Percentiles rank a stretch among this genome's conserved stretches.
Evolutionary conservation across 1,284 basidiomycete species (phyloP).

Genomic region (Blastosporella zonata): DNA sequence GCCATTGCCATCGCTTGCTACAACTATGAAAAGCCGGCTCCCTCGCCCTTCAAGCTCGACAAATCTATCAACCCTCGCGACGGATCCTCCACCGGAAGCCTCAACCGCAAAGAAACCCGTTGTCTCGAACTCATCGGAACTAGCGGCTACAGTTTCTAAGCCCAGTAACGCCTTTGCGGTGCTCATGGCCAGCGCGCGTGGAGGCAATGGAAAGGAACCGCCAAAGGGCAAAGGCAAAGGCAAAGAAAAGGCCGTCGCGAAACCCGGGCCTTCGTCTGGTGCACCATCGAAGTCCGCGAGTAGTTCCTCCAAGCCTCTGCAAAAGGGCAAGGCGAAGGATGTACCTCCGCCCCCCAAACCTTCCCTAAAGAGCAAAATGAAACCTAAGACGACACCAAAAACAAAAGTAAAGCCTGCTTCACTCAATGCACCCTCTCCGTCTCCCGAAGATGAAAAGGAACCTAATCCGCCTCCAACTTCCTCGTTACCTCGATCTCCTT

Average conservation of each 20-base stretch:
- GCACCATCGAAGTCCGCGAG: background rate
- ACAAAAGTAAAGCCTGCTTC: constrained; percentile 22
- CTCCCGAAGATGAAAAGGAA: constrained; percentile 6
- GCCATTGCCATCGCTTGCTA: constrained; percentile 11
- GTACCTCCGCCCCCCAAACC: constrained; percentile 1
- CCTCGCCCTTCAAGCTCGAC: constrained; percentile 27
- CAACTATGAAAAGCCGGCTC: constrained; percentile 26
- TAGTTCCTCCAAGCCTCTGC: constrained; percentile 3
- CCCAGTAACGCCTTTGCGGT: constrained; percentile 14
- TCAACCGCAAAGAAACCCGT: background rate
- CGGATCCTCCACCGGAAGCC: background rate
- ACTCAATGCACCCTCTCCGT: constrained; percentile 18
- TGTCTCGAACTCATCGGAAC: constrained; percentile 3
- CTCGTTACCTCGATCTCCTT: constrained; percentile 4
- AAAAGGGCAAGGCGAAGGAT: constrained; percentile 9
- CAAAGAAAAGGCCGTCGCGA: constrained; percentile 21
- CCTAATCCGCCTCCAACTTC: constrained; percentile 8
- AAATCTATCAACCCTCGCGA: constrained; percentile 1
- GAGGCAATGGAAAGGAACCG: constrained; percentile 18
- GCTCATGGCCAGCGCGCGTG: constrained; percentile 15
- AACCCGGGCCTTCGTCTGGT: constrained; percentile 1
- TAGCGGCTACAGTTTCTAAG: background rate
- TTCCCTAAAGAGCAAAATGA: constrained; percentile 26
- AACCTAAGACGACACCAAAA: constrained; percentile 19
- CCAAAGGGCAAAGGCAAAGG: constrained; percentile 20